Percentiles rank a stretch among this genome's conserved stretches.
phyloP scores from a whole-genome alignment of 129 eudicot species.

The Solidago caesia region DNA sequence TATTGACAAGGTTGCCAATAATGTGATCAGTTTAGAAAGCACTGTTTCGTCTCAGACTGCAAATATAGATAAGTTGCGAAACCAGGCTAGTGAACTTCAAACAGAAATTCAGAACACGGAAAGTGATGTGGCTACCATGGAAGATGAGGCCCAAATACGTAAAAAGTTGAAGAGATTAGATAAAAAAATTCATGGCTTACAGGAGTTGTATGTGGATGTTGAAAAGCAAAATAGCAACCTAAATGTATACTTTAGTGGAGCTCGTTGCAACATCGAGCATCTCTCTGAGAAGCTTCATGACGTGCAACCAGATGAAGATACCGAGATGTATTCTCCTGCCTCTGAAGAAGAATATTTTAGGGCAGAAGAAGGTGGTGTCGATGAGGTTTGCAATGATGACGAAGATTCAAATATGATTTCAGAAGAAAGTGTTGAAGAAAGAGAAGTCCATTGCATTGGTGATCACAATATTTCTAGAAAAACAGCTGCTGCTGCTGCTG shows the following conservation, averaged over 20 bases:
- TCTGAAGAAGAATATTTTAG: slow-evolving; percentile 22
- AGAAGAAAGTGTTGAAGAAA: slow-evolving; percentile 21
- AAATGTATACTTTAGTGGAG: slow-evolving; percentile 45
- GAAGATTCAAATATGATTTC: not conserved
- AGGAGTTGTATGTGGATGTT: slow-evolving; percentile 48
- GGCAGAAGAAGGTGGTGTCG: slow-evolving; percentile 9
- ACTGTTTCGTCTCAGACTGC: slow-evolving; percentile 68
- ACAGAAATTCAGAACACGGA: slow-evolving; percentile 58
- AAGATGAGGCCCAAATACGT: slow-evolving; percentile 39
- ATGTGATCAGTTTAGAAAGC: slow-evolving; percentile 64
- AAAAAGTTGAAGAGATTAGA: slow-evolving; percentile 50
- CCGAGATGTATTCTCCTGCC: slow-evolving; percentile 26
- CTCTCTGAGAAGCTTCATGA: slow-evolving; percentile 53
- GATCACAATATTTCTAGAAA: not conserved
- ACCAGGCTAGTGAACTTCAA: slow-evolving; percentile 57
- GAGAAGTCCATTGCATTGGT: not conserved
- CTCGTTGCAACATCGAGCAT: slow-evolving; percentile 40
- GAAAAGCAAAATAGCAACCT: slow-evolving; percentile 39
- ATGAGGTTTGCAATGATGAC: not conserved
- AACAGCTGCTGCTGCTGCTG: not conserved
- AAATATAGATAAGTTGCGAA: slow-evolving; percentile 55
- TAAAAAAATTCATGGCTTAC: slow-evolving; percentile 40
- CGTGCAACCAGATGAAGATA: slow-evolving; percentile 64
- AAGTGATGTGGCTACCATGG: slow-evolving; percentile 49
- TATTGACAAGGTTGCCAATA: slow-evolving; percentile 64